Conservation (phyloP, 1,284 basidiomycete species). For the Moniliella sp. region DNA sequence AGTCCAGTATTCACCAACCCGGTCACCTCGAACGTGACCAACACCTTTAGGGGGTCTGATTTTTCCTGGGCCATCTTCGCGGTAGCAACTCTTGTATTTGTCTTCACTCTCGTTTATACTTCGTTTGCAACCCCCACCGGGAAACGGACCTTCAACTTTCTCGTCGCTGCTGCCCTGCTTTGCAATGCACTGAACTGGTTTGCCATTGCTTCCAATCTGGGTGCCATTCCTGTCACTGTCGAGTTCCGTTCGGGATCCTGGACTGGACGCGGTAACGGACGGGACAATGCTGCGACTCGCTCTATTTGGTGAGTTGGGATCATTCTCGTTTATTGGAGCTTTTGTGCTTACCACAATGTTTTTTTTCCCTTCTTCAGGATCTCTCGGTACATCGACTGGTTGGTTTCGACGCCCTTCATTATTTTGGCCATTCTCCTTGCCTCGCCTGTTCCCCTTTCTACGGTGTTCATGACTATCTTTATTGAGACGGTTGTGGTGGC, state of each 20-base stretch:
- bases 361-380: too few relatives aligned
- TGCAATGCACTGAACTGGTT: constrained; percentile 35
- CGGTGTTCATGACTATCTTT: constrained; percentile 42
- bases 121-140: constrained; percentile 9
- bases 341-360: too few relatives aligned
- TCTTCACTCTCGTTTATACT: too few relatives aligned
- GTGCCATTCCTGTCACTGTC: constrained; percentile 39
- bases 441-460: constrained; percentile 41
- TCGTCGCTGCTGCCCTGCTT: constrained; percentile 35
- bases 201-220: constrained; percentile 46
- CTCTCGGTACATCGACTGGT: constrained; percentile 30
- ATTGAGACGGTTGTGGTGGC: constrained; percentile 39
- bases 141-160: constrained; percentile 39
- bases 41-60: too few relatives aligned
- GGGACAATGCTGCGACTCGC: too few relatives aligned
- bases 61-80: constrained; percentile 37
- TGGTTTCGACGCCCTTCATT: constrained; percentile 42
- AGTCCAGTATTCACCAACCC: too few relatives aligned
- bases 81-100: constrained; percentile 20
- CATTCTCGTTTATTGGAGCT: too few relatives aligned
- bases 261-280: too few relatives aligned
- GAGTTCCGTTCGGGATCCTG: too few relatives aligned
- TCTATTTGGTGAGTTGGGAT: too few relatives aligned
- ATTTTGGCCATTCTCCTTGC: constrained; percentile 41
- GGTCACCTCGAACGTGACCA: too few relatives aligned